A percentile compares a stretch with the other conserved stretches of the same genome.
phyloP scores from a whole-genome alignment of 2,329 filamentous ascomycete species.

The Hymenoscyphus fructigenus region DNA sequence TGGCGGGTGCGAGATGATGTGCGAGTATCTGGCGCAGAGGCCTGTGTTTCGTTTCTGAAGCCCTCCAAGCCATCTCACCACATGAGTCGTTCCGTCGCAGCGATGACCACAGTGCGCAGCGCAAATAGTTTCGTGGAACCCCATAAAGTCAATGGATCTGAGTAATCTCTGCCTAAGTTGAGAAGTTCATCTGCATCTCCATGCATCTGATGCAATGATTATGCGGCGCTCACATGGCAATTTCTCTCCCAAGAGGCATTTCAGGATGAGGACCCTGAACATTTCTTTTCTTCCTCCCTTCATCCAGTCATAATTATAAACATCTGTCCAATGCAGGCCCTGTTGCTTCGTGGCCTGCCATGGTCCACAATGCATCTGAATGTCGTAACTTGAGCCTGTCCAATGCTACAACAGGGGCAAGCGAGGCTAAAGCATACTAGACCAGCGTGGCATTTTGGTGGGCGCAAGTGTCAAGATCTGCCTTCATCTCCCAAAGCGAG shows the following conservation, averaged over 20 bases:
- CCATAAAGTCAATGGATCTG: conserved; percentile 4
- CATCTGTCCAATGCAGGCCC: background rate
- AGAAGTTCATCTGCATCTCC: conserved; percentile 8
- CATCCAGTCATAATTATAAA: background rate
- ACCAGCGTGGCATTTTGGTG: background rate
- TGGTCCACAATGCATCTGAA: background rate
- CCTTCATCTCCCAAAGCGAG: background rate
- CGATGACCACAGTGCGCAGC: background rate
- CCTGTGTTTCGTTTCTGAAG: background rate
- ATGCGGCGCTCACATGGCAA: conserved; percentile 8
- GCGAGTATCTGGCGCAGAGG: no score
- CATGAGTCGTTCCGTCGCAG: conserved; percentile 4
- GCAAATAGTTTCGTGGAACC: background rate
- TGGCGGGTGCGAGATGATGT: no score
- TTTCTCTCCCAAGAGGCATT: background rate
- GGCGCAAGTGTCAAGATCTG: conserved; percentile 6
- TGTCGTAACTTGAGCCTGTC: background rate
- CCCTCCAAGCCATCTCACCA: background rate
- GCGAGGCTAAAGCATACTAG: background rate
- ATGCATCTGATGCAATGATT: conserved; percentile 4
- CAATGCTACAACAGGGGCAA: background rate
- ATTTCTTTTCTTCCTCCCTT: background rate
- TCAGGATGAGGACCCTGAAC: background rate
- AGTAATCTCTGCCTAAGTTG: conserved; percentile 9
- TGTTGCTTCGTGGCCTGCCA: background rate